A percentile compares a stretch with the other conserved stretches of the same genome.
phyloP scores from a whole-genome alignment of 176 grass and related monocot species.

The Phragmites australis region DNA sequence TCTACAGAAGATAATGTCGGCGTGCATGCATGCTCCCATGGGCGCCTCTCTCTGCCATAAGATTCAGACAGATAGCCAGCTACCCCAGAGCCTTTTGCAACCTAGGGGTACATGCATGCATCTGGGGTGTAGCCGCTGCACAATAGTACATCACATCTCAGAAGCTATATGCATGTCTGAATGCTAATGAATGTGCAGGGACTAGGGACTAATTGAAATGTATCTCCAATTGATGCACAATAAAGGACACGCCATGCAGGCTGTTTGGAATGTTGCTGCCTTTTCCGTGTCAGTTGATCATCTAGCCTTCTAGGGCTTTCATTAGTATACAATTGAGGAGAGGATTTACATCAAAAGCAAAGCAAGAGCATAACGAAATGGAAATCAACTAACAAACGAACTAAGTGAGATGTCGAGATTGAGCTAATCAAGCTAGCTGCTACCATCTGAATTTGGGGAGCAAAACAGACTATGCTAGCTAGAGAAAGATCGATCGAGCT shows the following conservation, averaged over 20 bases:
- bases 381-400: conserved; percentile 37
- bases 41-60: background rate
- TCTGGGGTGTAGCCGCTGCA: background rate
- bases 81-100: background rate
- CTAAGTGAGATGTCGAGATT: conserved; percentile 19
- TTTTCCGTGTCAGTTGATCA: conserved; percentile 18
- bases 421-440: conserved; percentile 2
- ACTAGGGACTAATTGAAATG: background rate
- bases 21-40: conserved; percentile 29
- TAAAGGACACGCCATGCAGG: background rate
- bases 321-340: conserved; percentile 34
- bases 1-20: conserved; percentile 39
- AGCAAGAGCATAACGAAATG: conserved; percentile 25
- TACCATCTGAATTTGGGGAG: conserved; percentile 26
- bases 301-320: conserved; percentile 29
- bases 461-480: conserved; percentile 19
- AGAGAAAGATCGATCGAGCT: conserved; percentile 29
- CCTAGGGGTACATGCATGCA: conserved; percentile 33
- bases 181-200: background rate
- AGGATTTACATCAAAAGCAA: conserved; percentile 47
- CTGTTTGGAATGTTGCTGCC: background rate
- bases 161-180: background rate
- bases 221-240: background rate
- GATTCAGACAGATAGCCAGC: background rate
- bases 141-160: background rate